Evolutionary conservation across 768 basidiomycete species (phyloP).

Genomic region (Auricularia heimuer): DNA sequence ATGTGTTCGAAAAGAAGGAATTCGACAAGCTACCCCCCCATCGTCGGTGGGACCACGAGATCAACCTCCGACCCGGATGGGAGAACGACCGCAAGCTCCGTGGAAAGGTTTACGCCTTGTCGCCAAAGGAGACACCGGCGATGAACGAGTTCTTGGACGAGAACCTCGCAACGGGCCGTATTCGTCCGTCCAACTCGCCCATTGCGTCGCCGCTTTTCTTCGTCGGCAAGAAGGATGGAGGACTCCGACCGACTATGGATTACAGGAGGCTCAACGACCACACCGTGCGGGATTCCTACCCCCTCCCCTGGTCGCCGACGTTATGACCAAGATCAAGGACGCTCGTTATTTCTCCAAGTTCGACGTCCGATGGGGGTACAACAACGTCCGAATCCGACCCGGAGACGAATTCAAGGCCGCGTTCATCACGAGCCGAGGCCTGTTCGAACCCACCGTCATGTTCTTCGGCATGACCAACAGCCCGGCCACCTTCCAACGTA

Average conservation of each 20-base stretch:
- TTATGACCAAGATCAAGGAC: constrained; percentile 2
- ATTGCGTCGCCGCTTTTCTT: constrained; percentile 22
- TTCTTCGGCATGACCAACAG: constrained; percentile 29
- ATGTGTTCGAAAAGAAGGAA: background rate
- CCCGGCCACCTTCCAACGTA: constrained; percentile 27
- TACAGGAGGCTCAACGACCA: constrained; percentile 17
- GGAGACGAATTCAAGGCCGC: constrained; percentile 35
- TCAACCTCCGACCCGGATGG: background rate
- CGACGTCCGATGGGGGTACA: constrained; percentile 25
- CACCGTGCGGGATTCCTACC: constrained; percentile 7
- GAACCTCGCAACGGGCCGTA: constrained; percentile 11
- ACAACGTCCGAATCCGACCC: constrained; percentile 26
- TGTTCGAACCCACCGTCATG: constrained; percentile 33
- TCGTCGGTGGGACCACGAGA: background rate
- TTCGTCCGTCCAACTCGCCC: constrained; percentile 14
- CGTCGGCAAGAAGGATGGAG: constrained; percentile 28
- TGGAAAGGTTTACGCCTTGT: constrained; percentile 13
- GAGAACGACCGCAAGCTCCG: background rate
- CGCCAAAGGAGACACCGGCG: constrained; percentile 14
- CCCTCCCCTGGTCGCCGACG: constrained; percentile 7
- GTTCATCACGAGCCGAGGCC: constrained; percentile 27
- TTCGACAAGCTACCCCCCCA: background rate
- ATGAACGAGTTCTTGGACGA: constrained; percentile 18
- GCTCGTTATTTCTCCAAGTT: constrained; percentile 19
- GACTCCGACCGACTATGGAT: constrained; percentile 20